These are phyloP conservation scores for Candida tetrigidarum DNA, from an alignment of 1,139 yeast genomes.

Conservation along the genomic window DNA sequence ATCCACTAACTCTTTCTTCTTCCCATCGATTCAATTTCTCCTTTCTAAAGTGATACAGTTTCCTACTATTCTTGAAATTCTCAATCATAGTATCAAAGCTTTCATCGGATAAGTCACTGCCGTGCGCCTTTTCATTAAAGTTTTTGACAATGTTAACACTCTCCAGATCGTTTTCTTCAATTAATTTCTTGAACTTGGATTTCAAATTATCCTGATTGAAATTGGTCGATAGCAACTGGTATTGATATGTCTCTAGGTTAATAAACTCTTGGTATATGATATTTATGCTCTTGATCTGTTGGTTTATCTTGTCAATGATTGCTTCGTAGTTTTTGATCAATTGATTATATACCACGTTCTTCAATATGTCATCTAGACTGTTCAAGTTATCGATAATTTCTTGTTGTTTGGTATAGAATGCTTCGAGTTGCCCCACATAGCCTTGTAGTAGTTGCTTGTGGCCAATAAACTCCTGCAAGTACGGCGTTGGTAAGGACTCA, in stretches of 20 bases:
- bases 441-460: slow-evolving; percentile 37
- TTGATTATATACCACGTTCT: slow-evolving; percentile 13
- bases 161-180: slow-evolving; percentile 28
- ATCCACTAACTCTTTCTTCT: slow-evolving; percentile 69
- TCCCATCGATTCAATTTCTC: slow-evolving; percentile 66
- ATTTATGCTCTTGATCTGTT: slow-evolving; percentile 30
- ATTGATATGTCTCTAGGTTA: slow-evolving; percentile 42
- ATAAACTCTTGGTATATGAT: slow-evolving; percentile 36
- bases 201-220: slow-evolving; percentile 38
- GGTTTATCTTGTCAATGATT: slow-evolving; percentile 28
- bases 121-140: slow-evolving; percentile 5
- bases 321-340: slow-evolving; percentile 32
- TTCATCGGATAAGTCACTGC: slow-evolving; percentile 15
- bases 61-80: slow-evolving; percentile 50
- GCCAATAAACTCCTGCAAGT: slow-evolving; percentile 30
- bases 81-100: slow-evolving; percentile 39
- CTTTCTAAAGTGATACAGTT: slow-evolving; percentile 53
- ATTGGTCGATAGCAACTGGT: slow-evolving; percentile 42
- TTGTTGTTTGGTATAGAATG: slow-evolving; percentile 25
- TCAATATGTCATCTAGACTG: slow-evolving; percentile 28
- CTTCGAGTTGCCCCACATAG: slow-evolving; percentile 29
- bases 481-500: slow-evolving; percentile 31
- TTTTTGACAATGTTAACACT: slow-evolving; percentile 24
- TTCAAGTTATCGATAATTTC: slow-evolving; percentile 21
- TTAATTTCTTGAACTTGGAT: slow-evolving; percentile 30